Conservation (phyloP, 306 rosid genomes). For the Lupinus albus region DNA sequence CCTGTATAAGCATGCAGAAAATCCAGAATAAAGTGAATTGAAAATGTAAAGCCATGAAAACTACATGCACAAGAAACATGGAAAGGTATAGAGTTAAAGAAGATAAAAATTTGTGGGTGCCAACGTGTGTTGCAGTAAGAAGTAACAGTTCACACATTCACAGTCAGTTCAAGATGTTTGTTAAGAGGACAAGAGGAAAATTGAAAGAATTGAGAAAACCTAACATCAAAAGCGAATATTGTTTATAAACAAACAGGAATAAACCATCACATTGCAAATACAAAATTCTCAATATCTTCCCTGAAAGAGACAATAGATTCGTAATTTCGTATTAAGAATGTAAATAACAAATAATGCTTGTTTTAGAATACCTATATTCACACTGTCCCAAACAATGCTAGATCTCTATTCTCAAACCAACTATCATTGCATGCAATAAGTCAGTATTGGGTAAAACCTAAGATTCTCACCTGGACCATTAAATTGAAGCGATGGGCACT, state of each 20-base stretch:
- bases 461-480: constrained; percentile 92
- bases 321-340: constrained; percentile 1
- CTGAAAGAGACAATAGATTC: background rate
- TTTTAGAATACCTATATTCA: constrained; percentile 1
- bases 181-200: constrained; percentile 29
- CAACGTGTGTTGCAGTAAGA: background rate
- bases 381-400: constrained; percentile 26
- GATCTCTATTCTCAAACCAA: constrained; percentile 25
- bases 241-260: constrained; percentile 22
- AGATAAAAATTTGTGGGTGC: constrained; percentile 13
- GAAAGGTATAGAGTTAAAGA: background rate
- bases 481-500: constrained; percentile 98
- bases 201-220: constrained; percentile 18
- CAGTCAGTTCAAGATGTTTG: background rate
- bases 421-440: constrained; percentile 24
- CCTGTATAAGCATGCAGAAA: constrained; percentile 59
- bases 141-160: constrained; percentile 20
- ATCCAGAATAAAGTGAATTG: constrained; percentile 36
- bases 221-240: constrained; percentile 1
- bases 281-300: constrained; percentile 14
- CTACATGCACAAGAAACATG: constrained; percentile 27
- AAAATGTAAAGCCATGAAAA: constrained; percentile 27
- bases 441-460: constrained; percentile 19
- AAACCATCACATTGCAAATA: background rate
- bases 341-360: constrained; percentile 24